Evolutionary conservation across 106 monocot species (phyloP), one percentile per base, ranked within the genome.

Genomic region (Dioscorea alata): DNA sequence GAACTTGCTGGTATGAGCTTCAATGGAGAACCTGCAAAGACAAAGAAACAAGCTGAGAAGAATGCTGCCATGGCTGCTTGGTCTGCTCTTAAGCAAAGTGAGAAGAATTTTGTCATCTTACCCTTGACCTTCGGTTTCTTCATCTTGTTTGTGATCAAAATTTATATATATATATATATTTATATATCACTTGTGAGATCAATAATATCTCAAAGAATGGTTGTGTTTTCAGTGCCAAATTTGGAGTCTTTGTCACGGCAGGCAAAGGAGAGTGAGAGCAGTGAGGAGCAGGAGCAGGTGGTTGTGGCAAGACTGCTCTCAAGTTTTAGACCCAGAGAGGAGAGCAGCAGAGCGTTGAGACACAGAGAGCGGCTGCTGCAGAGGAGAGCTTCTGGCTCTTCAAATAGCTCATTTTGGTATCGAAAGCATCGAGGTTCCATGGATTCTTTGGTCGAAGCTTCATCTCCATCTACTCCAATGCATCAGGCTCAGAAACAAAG

Each of bases 41-140:
- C 71, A 23, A 86, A 86, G 79, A 86, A 86, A 66, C 87, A 88
- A 48, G 83, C 87, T 14, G 78, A 87, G 64, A 87, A 87, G 67
- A 87, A 83, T 80, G 87, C 87, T 69, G 87, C 87, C 23, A 71
- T 84, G 87, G 80, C 87, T 68, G 84, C 84, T 28, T 88, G 87
- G 87, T 63, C 76, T 23, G 63, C 83, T 10, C 69, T 86, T n/a
- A 86, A 79, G 60, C 75, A 73, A 82, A 71, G 81, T 81, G 66
- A 67, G 42, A 15, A 66, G 20, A 3, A 8, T 18, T 28, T 48
- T 65, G 18, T 35, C 50, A 22, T 25, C 22, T 9, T 71, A 12
- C 16, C 34, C 24, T 12, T 21, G n/a, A 9, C 42, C 33, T 22
- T 48, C 28, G 17, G 1, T 42, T 42, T 42, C 42, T 42, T 42